These are phyloP conservation scores for Xylariaceae sp. DNA, from an alignment of 2,329 filamentous ascomycete genomes.

Conservation along the genomic window DNA sequence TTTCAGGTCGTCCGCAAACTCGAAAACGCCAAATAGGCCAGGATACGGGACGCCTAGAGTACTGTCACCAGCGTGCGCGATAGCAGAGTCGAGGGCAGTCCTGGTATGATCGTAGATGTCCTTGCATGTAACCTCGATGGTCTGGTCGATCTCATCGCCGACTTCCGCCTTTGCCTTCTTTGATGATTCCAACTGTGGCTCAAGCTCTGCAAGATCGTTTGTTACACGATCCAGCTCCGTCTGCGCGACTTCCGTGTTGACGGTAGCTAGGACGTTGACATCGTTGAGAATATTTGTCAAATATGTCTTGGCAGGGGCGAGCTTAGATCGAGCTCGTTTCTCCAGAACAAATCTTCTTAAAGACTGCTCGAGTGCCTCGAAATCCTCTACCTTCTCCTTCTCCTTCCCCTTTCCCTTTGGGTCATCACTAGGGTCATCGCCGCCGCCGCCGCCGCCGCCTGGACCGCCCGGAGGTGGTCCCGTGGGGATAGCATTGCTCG, in stretches of 20 bases:
- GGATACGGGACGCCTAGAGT: constrained; percentile 83
- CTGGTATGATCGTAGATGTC: constrained; percentile 84
- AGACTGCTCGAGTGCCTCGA: constrained; percentile 83
- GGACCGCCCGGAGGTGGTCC: constrained; percentile 54
- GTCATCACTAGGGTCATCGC: constrained; percentile 53
- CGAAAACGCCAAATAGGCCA: constrained; percentile 77
- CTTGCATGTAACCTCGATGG: constrained; percentile 79
- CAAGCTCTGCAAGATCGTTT: constrained; percentile 73
- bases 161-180: constrained; percentile 76
- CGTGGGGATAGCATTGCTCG: constrained; percentile 88
- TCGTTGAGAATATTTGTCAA: constrained; percentile 90
- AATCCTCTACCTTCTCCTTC: constrained; percentile 82
- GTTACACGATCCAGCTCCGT: constrained; percentile 80
- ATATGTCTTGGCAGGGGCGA: constrained; percentile 93
- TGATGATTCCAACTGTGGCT: constrained; percentile 80
- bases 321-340: constrained; percentile 90
- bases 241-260: constrained; percentile 84
- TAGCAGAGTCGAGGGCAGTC: constrained; percentile 68
- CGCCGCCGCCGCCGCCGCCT: constrained; percentile 53
- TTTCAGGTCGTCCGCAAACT: constrained; percentile 91
- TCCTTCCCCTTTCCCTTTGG: constrained; percentile 79
- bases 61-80: constrained; percentile 69
- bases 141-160: constrained; percentile 73
- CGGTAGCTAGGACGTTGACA: constrained; percentile 73
- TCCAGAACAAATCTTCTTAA: constrained; percentile 90